These are phyloP conservation scores for Pseudohyphozyma bogoriensis DNA, from an alignment of 768 basidiomycete genomes.

Conservation along the genomic window DNA sequence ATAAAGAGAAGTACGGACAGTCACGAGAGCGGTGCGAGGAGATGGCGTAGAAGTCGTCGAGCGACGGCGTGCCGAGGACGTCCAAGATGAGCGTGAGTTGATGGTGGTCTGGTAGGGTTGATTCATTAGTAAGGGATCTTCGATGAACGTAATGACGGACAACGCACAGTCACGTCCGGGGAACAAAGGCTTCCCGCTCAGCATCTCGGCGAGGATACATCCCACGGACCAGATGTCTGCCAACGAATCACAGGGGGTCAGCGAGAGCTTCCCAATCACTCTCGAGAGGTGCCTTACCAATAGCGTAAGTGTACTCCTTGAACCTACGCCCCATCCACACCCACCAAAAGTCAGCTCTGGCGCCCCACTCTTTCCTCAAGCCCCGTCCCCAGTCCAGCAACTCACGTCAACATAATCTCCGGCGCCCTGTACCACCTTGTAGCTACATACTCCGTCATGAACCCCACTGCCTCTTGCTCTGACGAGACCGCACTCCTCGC, in stretches of 20 bases:
- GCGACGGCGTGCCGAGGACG: conserved; percentile 88
- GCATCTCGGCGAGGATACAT: conserved; percentile 64
- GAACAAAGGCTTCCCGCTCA: conserved; percentile 92
- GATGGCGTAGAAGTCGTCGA: conserved; percentile 97
- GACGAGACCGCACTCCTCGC: conserved; percentile 24
- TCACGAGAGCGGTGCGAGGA: conserved; percentile 83
- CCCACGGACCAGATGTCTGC: conserved; percentile 42
- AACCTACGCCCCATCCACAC: conserved; percentile 41
- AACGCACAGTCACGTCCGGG: conserved; percentile 74
- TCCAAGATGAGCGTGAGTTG: conserved; percentile 92
- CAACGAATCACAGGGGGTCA: not conserved
- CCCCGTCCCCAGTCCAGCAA: too few relatives aligned
- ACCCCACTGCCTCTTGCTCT: conserved; percentile 48
- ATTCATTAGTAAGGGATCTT: not conserved
- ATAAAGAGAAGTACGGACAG: too few relatives aligned
- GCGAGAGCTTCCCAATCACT: not conserved
- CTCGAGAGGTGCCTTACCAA: not conserved
- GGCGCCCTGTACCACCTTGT: conserved; percentile 98
- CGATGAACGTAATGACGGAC: not conserved
- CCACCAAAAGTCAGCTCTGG: not conserved
- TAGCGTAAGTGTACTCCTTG: conserved; percentile 87
- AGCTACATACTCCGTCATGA: conserved; percentile 83
- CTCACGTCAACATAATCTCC: conserved; percentile 85
- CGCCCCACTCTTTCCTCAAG: not conserved
- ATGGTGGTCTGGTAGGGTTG: conserved; percentile 61